Evolutionary conservation across 768 basidiomycete genomes (phyloP).

Genomic region (Chlorophyllum brunneum): DNA sequence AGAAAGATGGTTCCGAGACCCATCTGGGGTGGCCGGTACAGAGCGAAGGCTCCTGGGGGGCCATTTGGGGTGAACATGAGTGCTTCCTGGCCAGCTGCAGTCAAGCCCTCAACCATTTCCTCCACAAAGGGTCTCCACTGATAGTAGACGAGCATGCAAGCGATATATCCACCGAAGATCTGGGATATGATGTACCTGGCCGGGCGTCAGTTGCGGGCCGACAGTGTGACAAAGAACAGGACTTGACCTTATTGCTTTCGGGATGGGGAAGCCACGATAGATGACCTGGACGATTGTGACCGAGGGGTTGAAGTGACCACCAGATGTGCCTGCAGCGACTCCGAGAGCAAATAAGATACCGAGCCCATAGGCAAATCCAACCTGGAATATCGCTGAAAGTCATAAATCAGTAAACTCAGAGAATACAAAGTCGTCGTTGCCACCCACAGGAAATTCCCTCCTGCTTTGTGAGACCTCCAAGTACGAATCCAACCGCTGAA

Average conservation of each 20-base stretch:
- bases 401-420: not conserved
- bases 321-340: constrained; percentile 49
- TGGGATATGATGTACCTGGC: constrained; percentile 66
- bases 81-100: constrained; percentile 20
- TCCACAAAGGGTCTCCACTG: constrained; percentile 55
- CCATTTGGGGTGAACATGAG: constrained; percentile 36
- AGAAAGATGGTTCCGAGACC: constrained; percentile 44
- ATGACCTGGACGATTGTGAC: constrained; percentile 50
- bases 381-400: constrained; percentile 45
- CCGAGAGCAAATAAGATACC: constrained; percentile 59
- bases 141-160: constrained; percentile 53
- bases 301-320: constrained; percentile 65
- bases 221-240: not conserved
- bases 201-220: not conserved
- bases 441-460: constrained; percentile 46
- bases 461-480: constrained; percentile 41
- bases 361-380: constrained; percentile 54
- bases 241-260: constrained; percentile 47
- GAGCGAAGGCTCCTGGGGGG: constrained; percentile 49
- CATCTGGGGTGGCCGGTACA: constrained; percentile 43
- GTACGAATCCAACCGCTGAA: constrained; percentile 44
- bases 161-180: constrained; percentile 62
- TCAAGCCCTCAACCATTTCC: constrained; percentile 28
- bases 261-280: constrained; percentile 50
- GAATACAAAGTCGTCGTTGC: not conserved